phyloP scores from a whole-genome alignment of 306 rosid species.

The Aeschynomene evenia region DNA sequence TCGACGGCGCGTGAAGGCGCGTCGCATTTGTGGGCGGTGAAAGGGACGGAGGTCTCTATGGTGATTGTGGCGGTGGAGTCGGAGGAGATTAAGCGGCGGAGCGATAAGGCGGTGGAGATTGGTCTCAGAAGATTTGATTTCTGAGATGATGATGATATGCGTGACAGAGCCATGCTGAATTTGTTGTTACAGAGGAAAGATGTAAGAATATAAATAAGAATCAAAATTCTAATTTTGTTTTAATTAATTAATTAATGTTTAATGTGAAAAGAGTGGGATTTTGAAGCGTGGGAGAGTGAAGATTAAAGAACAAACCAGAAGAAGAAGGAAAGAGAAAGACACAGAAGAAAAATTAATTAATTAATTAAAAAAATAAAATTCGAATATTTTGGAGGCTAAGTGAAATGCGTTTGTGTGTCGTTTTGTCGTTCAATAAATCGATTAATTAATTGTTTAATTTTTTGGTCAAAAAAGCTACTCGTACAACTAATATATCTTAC shows the following conservation, averaged over 20 bases:
- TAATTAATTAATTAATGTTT: too few relatives aligned
- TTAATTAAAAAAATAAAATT: not conserved
- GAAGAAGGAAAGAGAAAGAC: not conserved
- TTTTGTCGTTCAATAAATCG: not conserved
- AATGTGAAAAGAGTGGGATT: too few relatives aligned
- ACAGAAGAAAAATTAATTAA: not conserved
- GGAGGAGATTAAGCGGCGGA: conserved; percentile 55
- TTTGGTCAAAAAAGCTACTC: too few relatives aligned
- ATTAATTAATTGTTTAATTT: not conserved
- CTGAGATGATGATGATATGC: conserved; percentile 34
- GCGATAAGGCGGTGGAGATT: conserved; percentile 39
- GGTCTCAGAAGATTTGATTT: conserved; percentile 52
- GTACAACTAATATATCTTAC: too few relatives aligned
- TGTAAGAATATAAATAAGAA: too few relatives aligned
- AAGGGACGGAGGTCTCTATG: conserved; percentile 74
- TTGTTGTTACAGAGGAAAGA: not conserved
- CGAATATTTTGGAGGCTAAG: not conserved
- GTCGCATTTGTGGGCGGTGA: conserved; percentile 68
- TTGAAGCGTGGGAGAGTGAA: not conserved
- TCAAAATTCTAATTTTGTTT: not conserved
- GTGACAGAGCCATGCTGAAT: conserved; percentile 60
- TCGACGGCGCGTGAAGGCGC: conserved; percentile 76
- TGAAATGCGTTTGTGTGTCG: not conserved
- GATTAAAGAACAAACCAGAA: not conserved
- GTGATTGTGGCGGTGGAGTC: conserved; percentile 44